A percentile compares a stretch with the other conserved stretches of the same genome.
Evolutionary conservation across 768 basidiomycete species (phyloP).

Genomic region (Leccinum uliginosum): DNA sequence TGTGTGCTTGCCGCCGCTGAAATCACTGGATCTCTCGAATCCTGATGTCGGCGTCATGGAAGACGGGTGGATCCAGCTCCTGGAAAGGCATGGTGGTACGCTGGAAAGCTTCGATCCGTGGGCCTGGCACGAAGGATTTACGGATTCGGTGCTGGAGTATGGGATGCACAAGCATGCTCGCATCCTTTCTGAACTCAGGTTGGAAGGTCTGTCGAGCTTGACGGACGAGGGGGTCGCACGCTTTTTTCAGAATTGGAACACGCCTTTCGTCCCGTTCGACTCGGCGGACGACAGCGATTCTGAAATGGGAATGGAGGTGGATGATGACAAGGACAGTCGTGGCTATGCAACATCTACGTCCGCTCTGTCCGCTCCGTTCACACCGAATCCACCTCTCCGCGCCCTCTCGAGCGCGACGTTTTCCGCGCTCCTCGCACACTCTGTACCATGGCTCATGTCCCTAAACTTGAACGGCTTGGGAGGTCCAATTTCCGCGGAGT

Average conservation of each 20-base stretch:
- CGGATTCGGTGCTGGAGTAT: constrained; percentile 52
- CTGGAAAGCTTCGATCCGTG: constrained; percentile 67
- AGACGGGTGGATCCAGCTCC: constrained; percentile 49
- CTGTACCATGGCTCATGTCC: constrained; percentile 49
- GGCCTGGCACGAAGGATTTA: constrained; percentile 60
- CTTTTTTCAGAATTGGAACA: constrained; percentile 61
- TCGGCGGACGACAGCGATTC: constrained; percentile 2
- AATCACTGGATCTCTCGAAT: constrained; percentile 65
- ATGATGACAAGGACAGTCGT: not conserved
- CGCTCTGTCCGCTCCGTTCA: not conserved
- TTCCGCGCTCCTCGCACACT: constrained; percentile 60
- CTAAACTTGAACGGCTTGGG: constrained; percentile 78
- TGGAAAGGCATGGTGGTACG: constrained; percentile 48
- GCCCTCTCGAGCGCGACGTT: constrained; percentile 52
- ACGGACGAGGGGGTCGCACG: constrained; percentile 65
- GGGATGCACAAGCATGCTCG: constrained; percentile 53
- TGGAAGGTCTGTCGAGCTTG: constrained; percentile 56
- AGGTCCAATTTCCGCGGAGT: constrained; percentile 47
- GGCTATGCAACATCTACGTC: too few species aligned
- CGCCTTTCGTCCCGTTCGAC: constrained; percentile 11
- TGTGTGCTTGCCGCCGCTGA: constrained; percentile 42
- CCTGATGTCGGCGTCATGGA: constrained; percentile 54
- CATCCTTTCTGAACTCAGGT: constrained; percentile 46
- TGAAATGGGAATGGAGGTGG: constrained; percentile 19
- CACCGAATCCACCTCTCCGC: constrained; percentile 43